These are phyloP conservation scores for Miscanthus lutarioriparius DNA, from an alignment of 176 grass and related monocot species.

Conservation along the genomic window DNA sequence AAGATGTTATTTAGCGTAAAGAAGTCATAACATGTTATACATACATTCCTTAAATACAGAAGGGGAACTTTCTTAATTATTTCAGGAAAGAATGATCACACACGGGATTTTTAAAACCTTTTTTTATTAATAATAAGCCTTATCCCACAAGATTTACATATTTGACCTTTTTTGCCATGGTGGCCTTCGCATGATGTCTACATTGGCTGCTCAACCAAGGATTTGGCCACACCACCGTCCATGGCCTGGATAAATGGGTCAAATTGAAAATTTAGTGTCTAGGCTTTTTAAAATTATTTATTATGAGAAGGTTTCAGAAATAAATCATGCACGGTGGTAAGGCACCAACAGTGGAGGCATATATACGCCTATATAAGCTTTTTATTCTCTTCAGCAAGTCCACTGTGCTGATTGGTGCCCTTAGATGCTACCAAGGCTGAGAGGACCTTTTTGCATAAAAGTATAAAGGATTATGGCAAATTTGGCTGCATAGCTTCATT, in stretches of 20 bases:
- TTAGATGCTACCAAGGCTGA: neutral
- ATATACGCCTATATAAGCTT: neutral
- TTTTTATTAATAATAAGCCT: neutral
- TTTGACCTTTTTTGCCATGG: neutral
- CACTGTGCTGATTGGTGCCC: neutral
- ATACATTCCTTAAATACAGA: neutral
- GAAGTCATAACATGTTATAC: neutral
- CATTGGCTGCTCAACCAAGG: neutral
- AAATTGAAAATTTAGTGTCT: neutral
- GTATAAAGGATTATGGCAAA: neutral
- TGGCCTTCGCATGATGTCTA: neutral
- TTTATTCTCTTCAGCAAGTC: neutral
- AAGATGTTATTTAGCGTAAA: neutral
- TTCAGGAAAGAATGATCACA: constrained; percentile 20
- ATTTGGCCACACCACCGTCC: neutral
- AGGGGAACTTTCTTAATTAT: neutral
- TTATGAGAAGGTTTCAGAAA: neutral
- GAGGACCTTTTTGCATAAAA: neutral
- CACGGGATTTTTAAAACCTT: neutral
- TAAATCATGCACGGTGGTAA: neutral
- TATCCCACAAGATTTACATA: neutral
- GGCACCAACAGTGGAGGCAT: neutral
- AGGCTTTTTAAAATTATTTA: neutral
- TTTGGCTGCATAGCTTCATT: neutral
- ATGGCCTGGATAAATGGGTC: neutral